These are phyloP conservation scores for Trichocladium uniseriatum DNA, from an alignment of 495 filamentous ascomycete genomes.

Conservation along the genomic window DNA sequence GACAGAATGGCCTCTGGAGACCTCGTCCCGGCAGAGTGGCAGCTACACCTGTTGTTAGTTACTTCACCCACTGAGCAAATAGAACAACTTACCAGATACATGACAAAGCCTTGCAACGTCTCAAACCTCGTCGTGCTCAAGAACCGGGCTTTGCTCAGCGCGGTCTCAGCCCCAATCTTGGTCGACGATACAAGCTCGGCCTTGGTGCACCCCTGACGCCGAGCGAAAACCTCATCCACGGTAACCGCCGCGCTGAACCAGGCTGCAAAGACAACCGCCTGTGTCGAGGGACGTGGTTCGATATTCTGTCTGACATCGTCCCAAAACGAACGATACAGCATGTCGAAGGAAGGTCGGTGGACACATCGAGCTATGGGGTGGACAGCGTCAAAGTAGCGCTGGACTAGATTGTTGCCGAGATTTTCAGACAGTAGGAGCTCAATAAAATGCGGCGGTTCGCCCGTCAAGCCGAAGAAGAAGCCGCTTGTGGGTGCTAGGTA, in stretches of 20 bases:
- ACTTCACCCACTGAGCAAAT: neutral
- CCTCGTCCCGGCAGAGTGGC: conserved; percentile 56
- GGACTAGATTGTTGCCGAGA: conserved; percentile 47
- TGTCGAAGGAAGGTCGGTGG: conserved; percentile 56
- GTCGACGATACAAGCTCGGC: conserved; percentile 47
- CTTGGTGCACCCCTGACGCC: conserved; percentile 45
- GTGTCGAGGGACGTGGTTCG: conserved; percentile 52
- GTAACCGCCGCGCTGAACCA: conserved; percentile 61
- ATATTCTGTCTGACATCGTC: conserved; percentile 42
- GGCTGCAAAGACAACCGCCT: conserved; percentile 57
- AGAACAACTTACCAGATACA: conserved; percentile 53
- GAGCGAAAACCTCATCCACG: conserved; percentile 40
- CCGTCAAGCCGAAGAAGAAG: conserved; percentile 54
- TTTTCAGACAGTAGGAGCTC: conserved; percentile 45
- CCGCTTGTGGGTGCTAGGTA: conserved; percentile 53
- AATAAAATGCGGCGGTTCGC: conserved; percentile 40
- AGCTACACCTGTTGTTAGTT: conserved; percentile 40
- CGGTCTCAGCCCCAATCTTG: conserved; percentile 53
- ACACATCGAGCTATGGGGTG: conserved; percentile 56
- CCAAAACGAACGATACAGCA: conserved; percentile 55
- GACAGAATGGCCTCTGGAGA: conserved; percentile 62
- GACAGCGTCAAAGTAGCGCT: conserved; percentile 55
- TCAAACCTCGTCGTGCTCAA: conserved; percentile 59
- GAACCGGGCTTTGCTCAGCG: conserved; percentile 57
- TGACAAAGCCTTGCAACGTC: conserved; percentile 64